Conservation (phyloP, 331 rosid genomes). For the Acacia concinna region DNA sequence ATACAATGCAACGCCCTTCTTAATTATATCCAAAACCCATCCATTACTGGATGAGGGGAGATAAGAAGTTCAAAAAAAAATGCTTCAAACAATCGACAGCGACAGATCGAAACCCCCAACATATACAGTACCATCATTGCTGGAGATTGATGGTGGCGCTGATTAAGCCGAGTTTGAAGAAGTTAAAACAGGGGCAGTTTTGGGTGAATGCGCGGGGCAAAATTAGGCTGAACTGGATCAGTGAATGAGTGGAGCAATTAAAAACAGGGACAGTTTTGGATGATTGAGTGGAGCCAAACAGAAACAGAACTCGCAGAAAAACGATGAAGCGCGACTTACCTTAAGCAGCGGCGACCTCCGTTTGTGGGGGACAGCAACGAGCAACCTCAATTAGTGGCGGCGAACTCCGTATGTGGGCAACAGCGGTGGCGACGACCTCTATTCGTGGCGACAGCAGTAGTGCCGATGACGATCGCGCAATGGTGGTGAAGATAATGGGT, state of each 20-base stretch:
- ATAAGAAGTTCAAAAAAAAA: background rate
- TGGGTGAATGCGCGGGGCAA: background rate
- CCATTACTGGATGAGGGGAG: background rate
- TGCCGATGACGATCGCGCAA: no score
- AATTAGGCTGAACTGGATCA: background rate
- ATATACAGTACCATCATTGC: background rate
- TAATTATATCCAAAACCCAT: background rate
- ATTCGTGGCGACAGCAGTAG: no score
- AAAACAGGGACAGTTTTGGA: no score
- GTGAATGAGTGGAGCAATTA: background rate
- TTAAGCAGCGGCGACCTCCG: no score
- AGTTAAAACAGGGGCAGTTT: background rate
- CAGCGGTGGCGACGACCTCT: no score
- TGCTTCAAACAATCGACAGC: background rate
- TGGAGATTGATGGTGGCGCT: background rate
- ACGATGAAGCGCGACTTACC: no score
- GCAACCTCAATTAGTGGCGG: no score
- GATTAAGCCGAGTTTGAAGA: background rate
- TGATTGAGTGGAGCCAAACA: no score
- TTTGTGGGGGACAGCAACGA: no score
- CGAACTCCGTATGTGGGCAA: no score
- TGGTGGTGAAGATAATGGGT: no score
- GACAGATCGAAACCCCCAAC: background rate
- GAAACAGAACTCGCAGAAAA: no score
- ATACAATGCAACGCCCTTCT: background rate